These are phyloP conservation scores for Colletotrichum costaricense DNA, from an alignment of 2,329 filamentous ascomycete species.

Conservation along the genomic window DNA sequence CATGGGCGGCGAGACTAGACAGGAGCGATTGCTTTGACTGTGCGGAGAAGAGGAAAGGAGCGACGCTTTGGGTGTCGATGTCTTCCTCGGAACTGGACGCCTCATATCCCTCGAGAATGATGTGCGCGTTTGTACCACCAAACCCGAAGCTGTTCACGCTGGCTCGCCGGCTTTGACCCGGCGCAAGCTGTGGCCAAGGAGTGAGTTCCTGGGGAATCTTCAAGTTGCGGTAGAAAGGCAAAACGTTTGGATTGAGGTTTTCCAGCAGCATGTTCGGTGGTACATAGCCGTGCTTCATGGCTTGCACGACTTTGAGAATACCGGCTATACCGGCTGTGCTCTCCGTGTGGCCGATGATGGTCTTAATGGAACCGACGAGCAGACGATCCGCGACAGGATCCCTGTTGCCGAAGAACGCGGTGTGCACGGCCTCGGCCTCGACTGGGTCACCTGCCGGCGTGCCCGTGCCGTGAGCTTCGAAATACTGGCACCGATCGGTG, in stretches of 20 bases:
- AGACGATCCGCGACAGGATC: constrained; percentile 46
- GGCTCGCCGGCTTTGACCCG: background rate
- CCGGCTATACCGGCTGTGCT: constrained; percentile 42
- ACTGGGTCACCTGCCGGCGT: constrained; percentile 51
- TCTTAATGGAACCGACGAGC: constrained; percentile 43
- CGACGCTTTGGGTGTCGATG: background rate
- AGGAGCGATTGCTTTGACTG: background rate
- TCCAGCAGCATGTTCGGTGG: constrained; percentile 47
- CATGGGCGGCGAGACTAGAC: background rate
- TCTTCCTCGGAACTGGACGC: background rate
- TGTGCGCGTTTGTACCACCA: constrained; percentile 49
- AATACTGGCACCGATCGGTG: constrained; percentile 28
- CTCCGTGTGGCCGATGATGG: constrained; percentile 43
- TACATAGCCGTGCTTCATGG: constrained; percentile 38
- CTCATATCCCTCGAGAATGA: constrained; percentile 43
- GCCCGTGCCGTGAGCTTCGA: constrained; percentile 53
- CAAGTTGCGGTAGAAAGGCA: constrained; percentile 39
- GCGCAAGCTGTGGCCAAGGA: constrained; percentile 36
- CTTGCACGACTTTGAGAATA: constrained; percentile 40
- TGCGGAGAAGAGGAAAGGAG: constrained; percentile 11
- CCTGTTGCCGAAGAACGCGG: constrained; percentile 41
- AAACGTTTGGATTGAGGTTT: constrained; percentile 42
- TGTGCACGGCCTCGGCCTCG: constrained; percentile 46
- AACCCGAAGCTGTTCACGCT: constrained; percentile 51
- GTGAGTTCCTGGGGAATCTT: constrained; percentile 24